These are phyloP conservation scores for Hygrophorus russula DNA, from an alignment of 768 basidiomycete species.

Conservation along the genomic window DNA sequence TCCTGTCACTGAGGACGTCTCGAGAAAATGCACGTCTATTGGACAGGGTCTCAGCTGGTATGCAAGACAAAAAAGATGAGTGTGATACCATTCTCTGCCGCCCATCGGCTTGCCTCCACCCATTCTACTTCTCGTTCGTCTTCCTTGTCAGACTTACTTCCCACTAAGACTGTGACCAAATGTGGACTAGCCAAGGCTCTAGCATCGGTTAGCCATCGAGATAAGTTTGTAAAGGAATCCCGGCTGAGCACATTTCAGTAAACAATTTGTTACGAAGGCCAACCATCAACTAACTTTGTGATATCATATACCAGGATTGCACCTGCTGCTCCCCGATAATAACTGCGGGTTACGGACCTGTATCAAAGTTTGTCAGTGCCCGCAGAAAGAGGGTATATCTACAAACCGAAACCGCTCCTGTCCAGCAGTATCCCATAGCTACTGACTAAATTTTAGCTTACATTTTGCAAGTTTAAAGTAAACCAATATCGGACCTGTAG, in stretches of 20 bases:
- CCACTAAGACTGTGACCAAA: slow-evolving; percentile 81
- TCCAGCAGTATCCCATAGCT: slow-evolving; percentile 97
- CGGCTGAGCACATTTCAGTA: slow-evolving; percentile 41
- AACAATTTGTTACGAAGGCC: not conserved
- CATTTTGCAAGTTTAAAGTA: slow-evolving; percentile 9
- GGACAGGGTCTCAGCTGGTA: slow-evolving; percentile 5
- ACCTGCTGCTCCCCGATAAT: slow-evolving; percentile 91
- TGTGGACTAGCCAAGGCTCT: slow-evolving; percentile 88
- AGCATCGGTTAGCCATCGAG: slow-evolving; percentile 89
- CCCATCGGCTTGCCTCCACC: slow-evolving; percentile 92
- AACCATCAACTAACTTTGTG: slow-evolving; percentile 46
- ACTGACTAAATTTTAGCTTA: slow-evolving; percentile 4
- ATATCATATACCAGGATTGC: slow-evolving; percentile 92
- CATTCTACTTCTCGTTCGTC: slow-evolving; percentile 94
- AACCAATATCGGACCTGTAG: slow-evolving; percentile 57
- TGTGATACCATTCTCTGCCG: slow-evolving; percentile 76
- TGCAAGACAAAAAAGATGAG: slow-evolving; percentile 1
- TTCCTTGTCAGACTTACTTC: slow-evolving; percentile 92
- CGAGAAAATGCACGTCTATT: slow-evolving; percentile 85
- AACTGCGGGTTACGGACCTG: slow-evolving; percentile 88
- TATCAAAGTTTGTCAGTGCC: not conserved
- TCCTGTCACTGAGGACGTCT: slow-evolving; percentile 84
- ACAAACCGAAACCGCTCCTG: slow-evolving; percentile 85
- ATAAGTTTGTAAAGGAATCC: slow-evolving; percentile 72
- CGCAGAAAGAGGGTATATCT: not conserved